A percentile compares a stretch with the other conserved stretches of the same genome.
phyloP scores from a whole-genome alignment of 495 filamentous ascomycete species.

The Mytilinidion resinicola region DNA sequence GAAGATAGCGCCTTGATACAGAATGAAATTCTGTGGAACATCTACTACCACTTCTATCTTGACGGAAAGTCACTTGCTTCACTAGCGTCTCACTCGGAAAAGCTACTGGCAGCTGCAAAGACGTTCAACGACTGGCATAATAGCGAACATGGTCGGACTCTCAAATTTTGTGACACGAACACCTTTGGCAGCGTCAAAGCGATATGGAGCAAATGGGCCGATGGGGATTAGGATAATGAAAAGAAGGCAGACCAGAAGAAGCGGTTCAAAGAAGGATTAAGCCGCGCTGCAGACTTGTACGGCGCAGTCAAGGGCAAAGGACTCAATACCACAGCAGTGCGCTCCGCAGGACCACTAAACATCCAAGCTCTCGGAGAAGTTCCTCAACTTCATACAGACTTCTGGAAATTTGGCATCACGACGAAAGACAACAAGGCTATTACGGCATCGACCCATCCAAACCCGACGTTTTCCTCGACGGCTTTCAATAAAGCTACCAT shows the following conservation, averaged over 20 bases:
- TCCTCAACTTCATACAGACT: slow-evolving; percentile 26
- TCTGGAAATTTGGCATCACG: slow-evolving; percentile 37
- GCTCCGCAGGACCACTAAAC: slow-evolving; percentile 28
- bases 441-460: slow-evolving; percentile 14
- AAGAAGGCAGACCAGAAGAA: slow-evolving; percentile 6
- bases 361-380: slow-evolving; percentile 21
- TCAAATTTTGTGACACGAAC: slow-evolving; percentile 30
- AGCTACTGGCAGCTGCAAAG: slow-evolving; percentile 36
- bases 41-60: slow-evolving; percentile 50
- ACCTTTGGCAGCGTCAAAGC: slow-evolving; percentile 29
- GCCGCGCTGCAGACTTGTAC: not conserved
- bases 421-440: not conserved
- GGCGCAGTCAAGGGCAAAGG: not conserved
- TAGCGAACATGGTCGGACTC: slow-evolving; percentile 22
- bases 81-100: slow-evolving; percentile 37
- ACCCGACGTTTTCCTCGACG: slow-evolving; percentile 33
- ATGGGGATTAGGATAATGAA: not conserved
- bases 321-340: not conserved
- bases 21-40: slow-evolving; percentile 42
- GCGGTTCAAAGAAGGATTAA: slow-evolving; percentile 17
- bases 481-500: slow-evolving; percentile 6
- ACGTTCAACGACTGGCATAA: slow-evolving; percentile 28
- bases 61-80: slow-evolving; percentile 34
- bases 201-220: slow-evolving; percentile 36
- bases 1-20: slow-evolving; percentile 24